Percentiles rank a stretch among this genome's conserved stretches.
These are phyloP conservation scores for Saccharomycopsis sp. DNA, from an alignment of 805 yeast species.

Conservation along the genomic window DNA sequence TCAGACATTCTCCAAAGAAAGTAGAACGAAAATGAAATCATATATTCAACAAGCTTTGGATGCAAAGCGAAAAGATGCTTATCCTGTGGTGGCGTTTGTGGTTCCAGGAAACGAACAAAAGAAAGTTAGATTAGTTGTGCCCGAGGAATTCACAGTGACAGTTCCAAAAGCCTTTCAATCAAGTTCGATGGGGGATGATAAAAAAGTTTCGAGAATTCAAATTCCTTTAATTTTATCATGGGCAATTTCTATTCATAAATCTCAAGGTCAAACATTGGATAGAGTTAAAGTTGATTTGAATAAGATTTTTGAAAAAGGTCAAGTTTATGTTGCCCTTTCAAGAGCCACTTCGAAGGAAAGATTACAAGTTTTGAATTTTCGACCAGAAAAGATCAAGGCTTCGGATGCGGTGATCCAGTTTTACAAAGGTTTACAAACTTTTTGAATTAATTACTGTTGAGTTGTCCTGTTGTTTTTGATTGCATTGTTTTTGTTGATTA, in stretches of 20 bases:
- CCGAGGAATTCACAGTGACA: slow-evolving; percentile 32
- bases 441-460: no score
- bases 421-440: slow-evolving; percentile 29
- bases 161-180: slow-evolving; percentile 73
- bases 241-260: slow-evolving; percentile 78
- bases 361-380: slow-evolving; percentile 57
- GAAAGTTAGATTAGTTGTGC: slow-evolving; percentile 25
- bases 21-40: background rate
- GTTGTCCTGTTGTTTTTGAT: no score
- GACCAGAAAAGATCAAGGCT: slow-evolving; percentile 45
- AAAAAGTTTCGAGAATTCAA: slow-evolving; percentile 49
- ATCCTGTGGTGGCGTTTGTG: slow-evolving; percentile 72
- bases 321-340: slow-evolving; percentile 73
- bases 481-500: no score
- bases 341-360: slow-evolving; percentile 62
- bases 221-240: slow-evolving; percentile 66
- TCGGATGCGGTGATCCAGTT: slow-evolving; percentile 52
- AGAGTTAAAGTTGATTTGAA: slow-evolving; percentile 59
- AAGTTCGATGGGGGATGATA: slow-evolving; percentile 71
- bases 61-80: slow-evolving; percentile 34
- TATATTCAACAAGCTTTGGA: slow-evolving; percentile 1
- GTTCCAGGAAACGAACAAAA: slow-evolving; percentile 46
- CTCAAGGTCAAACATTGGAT: slow-evolving; percentile 76
- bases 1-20: background rate
- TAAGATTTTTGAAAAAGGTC: slow-evolving; percentile 69